A percentile compares a stretch with the other conserved stretches of the same genome.
Conservation (phyloP, 352 stramenopile species). For the Globisporangium alternatum region DNA sequence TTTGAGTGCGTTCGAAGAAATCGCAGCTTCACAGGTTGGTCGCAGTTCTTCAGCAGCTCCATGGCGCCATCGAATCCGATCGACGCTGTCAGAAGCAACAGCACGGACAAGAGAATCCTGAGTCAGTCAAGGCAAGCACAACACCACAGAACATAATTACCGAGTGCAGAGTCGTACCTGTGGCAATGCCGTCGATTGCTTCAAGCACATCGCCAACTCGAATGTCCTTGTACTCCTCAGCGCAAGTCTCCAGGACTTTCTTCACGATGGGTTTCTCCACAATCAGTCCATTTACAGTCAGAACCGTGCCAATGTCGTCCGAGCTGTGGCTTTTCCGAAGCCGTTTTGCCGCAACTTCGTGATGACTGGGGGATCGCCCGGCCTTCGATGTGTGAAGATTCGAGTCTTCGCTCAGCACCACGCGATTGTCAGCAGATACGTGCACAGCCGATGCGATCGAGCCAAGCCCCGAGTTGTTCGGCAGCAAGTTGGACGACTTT, state of each 20-base stretch:
- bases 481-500: background rate
- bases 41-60: conserved; percentile 46
- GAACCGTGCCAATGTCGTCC: conserved; percentile 45
- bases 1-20: conserved; percentile 37
- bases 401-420: conserved; percentile 48
- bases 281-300: conserved; percentile 14
- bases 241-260: conserved; percentile 25
- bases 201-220: conserved; percentile 68
- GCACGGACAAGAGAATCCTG: background rate
- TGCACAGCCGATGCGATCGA: conserved; percentile 39
- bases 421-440: conserved; percentile 30
- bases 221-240: conserved; percentile 40
- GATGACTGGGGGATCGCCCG: background rate
- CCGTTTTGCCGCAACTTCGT: background rate
- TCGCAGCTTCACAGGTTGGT: conserved; percentile 61
- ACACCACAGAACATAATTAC: background rate
- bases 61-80: conserved; percentile 59
- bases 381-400: conserved; percentile 2
- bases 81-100: conserved; percentile 33
- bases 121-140: background rate
- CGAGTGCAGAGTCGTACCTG: conserved; percentile 24
- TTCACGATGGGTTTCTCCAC: conserved; percentile 41
- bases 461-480: conserved; percentile 18
- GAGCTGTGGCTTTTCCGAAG: conserved; percentile 60
- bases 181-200: conserved; percentile 70